Percentiles rank a stretch among this genome's conserved stretches.
These are phyloP conservation scores for Cercospora nicotianae DNA, from an alignment of 2,329 filamentous ascomycete genomes.

Conservation along the genomic window DNA sequence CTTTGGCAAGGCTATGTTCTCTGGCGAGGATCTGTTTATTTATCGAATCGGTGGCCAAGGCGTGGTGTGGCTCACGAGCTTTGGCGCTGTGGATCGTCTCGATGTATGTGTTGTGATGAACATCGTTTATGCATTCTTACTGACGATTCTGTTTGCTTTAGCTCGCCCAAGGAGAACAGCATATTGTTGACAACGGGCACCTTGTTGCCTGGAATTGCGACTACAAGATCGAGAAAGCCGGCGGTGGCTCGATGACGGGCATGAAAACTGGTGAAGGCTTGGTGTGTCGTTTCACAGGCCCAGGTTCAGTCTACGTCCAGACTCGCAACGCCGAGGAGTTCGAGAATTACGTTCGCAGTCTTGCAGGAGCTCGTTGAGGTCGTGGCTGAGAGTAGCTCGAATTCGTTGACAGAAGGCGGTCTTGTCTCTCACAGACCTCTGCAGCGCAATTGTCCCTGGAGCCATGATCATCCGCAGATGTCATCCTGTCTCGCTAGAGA, in stretches of 20 bases:
- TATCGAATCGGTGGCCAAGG: constrained; percentile 76
- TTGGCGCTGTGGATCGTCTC: constrained; percentile 89
- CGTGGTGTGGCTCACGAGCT: constrained; percentile 82
- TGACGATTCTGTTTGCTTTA: constrained; percentile 23
- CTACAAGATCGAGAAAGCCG: constrained; percentile 84
- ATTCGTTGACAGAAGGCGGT: neutral
- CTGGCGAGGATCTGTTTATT: constrained; percentile 84
- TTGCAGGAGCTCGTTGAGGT: constrained; percentile 1
- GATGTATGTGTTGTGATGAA: constrained; percentile 63
- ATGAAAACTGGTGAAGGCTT: constrained; percentile 79
- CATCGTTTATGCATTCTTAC: neutral
- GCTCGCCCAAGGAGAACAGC: constrained; percentile 68
- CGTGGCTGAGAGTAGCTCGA: neutral
- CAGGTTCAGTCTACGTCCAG: constrained; percentile 85
- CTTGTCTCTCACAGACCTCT: neutral
- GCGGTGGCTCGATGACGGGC: constrained; percentile 83
- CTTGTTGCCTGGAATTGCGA: constrained; percentile 95
- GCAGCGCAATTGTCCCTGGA: neutral
- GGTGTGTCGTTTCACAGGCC: constrained; percentile 86
- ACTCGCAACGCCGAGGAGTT: constrained; percentile 76
- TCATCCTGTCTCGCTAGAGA: neutral
- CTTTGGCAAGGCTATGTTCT: constrained; percentile 85
- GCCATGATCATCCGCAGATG: neutral
- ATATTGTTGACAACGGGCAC: constrained; percentile 63
- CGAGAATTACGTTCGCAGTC: constrained; percentile 8